Conservation (phyloP, 2,329 filamentous ascomycete species). For the Penicillium sp. region DNA sequence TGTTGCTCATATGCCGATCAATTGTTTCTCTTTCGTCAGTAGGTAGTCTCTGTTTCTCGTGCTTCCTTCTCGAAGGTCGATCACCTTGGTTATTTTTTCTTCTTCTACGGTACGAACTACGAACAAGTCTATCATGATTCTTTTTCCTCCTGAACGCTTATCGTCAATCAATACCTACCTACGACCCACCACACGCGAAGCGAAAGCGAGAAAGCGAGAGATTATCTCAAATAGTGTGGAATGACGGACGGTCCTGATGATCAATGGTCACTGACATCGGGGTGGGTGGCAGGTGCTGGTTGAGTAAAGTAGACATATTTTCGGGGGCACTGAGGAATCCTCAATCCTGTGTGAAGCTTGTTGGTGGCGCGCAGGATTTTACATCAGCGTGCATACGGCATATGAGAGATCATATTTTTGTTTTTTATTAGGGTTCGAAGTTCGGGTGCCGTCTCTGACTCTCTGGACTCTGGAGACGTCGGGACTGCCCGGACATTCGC, state of each 20-base stretch:
- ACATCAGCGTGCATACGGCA: conserved; percentile 18
- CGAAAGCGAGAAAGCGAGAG: neutral
- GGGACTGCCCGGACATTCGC: neutral
- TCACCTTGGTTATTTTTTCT: conserved; percentile 1
- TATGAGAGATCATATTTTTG: conserved; percentile 27
- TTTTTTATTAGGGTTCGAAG: neutral
- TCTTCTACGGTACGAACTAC: neutral
- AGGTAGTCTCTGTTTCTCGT: neutral
- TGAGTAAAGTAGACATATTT: conserved; percentile 17
- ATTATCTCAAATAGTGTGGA: conserved; percentile 13
- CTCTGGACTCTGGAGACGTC: too few species aligned
- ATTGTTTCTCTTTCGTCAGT: neutral
- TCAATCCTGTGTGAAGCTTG: conserved; percentile 10
- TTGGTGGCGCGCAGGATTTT: conserved; percentile 2
- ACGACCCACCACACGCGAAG: neutral
- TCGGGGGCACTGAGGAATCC: conserved; percentile 11
- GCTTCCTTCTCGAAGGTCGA: conserved; percentile 1
- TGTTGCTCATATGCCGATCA: neutral
- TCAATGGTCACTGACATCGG: neutral
- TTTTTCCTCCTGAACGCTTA: conserved; percentile 1
- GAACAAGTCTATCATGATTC: neutral
- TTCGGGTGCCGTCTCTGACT: too few species aligned
- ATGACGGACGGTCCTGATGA: conserved; percentile 12
- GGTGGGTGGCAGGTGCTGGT: too few species aligned
- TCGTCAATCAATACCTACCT: neutral